phyloP scores from a whole-genome alignment of 148 eudicot species.

The Rhododendron ferrugineum region DNA sequence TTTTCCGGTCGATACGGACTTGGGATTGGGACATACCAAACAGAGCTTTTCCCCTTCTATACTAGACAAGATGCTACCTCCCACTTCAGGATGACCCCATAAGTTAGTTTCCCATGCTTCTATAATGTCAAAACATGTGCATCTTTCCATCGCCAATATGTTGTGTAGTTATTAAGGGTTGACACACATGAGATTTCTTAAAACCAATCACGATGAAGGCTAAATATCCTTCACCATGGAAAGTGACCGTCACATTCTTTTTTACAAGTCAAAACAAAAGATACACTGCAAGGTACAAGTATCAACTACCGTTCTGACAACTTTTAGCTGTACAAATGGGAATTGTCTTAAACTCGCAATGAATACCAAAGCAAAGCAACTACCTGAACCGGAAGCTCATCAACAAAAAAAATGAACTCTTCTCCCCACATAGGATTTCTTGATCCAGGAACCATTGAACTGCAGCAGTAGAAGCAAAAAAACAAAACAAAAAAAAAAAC shows the following conservation, averaged over 20 bases:
- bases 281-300: neutral
- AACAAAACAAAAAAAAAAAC: neutral
- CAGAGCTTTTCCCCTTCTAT: neutral
- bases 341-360: neutral
- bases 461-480: conserved; percentile 24
- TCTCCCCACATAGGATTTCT: conserved; percentile 99
- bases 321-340: neutral
- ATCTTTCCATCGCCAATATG: neutral
- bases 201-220: neutral
- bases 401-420: conserved; percentile 81
- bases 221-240: neutral
- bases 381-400: conserved; percentile 87
- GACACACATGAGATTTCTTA: neutral
- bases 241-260: neutral
- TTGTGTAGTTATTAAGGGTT: neutral
- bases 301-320: neutral
- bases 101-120: neutral
- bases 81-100: neutral
- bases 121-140: neutral
- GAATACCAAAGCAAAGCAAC: conserved; percentile 7
- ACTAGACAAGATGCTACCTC: neutral
- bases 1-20: neutral
- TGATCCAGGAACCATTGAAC: conserved; percentile 97
- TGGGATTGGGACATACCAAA: neutral
- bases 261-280: neutral